Conservation (phyloP, 768 basidiomycete species). For the Phylloporus sp. region DNA sequence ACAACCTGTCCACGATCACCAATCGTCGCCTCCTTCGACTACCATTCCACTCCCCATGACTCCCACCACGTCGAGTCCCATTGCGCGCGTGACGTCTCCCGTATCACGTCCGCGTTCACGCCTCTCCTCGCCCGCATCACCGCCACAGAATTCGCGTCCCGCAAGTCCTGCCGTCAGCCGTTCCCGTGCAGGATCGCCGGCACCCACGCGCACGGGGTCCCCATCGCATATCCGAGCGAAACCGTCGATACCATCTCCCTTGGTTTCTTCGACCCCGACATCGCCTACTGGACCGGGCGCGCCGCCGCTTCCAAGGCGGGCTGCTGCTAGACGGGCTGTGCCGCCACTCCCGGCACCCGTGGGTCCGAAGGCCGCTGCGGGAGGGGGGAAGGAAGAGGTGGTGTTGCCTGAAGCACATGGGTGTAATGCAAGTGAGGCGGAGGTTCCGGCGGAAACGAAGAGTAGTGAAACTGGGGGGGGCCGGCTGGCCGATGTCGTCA, state of each 20-base stretch:
- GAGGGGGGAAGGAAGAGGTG: constrained; percentile 6
- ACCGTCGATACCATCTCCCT: constrained; percentile 19
- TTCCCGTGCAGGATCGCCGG: constrained; percentile 25
- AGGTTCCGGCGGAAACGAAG: constrained; percentile 2
- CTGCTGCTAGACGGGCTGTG: constrained; percentile 45
- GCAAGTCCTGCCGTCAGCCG: constrained; percentile 19
- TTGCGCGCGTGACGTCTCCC: constrained; percentile 18
- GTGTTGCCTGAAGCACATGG: not conserved
- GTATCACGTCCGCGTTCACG: constrained; percentile 33
- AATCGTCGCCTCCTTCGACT: constrained; percentile 17
- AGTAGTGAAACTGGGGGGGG: not conserved
- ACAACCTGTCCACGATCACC: constrained; percentile 2
- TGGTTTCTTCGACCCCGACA: constrained; percentile 32
- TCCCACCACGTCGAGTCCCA: constrained; percentile 25
- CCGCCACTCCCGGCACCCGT: constrained; percentile 22
- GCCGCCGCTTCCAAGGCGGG: constrained; percentile 64
- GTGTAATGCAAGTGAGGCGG: not conserved
- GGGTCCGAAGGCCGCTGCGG: not conserved
- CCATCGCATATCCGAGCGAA: constrained; percentile 19
- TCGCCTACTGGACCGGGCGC: constrained; percentile 32
- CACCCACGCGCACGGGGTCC: constrained; percentile 8
- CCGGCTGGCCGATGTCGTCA: not conserved
- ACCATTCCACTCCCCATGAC: constrained; percentile 22
- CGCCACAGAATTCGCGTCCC: constrained; percentile 32
- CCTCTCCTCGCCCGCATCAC: constrained; percentile 21